phyloP scores from a whole-genome alignment of 371 early-diverging fungal species.

The Zychaea mexicana region DNA sequence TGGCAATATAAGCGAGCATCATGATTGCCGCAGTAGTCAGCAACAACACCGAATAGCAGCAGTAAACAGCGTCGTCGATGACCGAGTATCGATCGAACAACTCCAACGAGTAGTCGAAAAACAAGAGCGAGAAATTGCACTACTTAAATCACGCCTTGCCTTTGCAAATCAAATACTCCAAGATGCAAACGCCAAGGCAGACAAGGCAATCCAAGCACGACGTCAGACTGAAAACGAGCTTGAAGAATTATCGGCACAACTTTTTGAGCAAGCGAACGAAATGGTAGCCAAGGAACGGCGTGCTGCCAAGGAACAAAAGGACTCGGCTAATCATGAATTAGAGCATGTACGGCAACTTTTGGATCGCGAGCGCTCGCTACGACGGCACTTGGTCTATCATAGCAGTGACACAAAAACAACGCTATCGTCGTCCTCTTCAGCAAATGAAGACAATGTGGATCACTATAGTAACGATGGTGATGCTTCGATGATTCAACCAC shows the following conservation, averaged over 20 bases:
- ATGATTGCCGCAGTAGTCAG: neutral
- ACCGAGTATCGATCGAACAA: neutral
- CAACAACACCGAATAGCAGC: no score
- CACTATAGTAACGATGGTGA: slow-evolving; percentile 14
- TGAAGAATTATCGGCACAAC: slow-evolving; percentile 77
- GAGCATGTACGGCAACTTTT: slow-evolving; percentile 35
- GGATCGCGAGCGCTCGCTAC: neutral
- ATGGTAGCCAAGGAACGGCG: slow-evolving; percentile 80
- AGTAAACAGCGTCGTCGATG: no score
- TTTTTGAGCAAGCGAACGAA: slow-evolving; percentile 86
- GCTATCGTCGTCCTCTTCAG: no score
- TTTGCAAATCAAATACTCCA: neutral
- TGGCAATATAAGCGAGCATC: no score
- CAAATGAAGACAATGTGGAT: neutral
- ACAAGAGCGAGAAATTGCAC: slow-evolving; percentile 1
- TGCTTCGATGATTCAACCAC: no score
- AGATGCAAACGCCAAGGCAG: neutral
- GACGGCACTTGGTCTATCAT: neutral
- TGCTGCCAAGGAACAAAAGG: slow-evolving; percentile 38
- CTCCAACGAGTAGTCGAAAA: neutral
- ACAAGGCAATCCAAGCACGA: neutral
- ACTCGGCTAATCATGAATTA: slow-evolving; percentile 27
- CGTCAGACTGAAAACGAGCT: slow-evolving; percentile 73
- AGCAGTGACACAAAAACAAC: no score
- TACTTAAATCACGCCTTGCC: neutral